These are phyloP conservation scores for Diplodia sapinea DNA, from an alignment of 2,329 filamentous ascomycete genomes.

Conservation along the genomic window DNA sequence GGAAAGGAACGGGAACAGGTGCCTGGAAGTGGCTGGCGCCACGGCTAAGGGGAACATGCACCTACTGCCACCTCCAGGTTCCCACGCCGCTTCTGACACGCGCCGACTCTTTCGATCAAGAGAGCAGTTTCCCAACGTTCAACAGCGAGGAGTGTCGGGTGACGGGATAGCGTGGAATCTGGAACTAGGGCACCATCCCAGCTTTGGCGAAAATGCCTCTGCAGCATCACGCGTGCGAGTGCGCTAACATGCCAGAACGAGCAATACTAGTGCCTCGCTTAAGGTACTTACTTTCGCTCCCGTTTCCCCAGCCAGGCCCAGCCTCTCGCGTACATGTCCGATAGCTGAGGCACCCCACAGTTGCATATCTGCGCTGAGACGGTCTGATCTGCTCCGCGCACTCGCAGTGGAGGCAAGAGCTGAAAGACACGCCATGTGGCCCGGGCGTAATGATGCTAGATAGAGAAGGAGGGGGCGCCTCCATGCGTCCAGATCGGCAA, in stretches of 20 bases:
- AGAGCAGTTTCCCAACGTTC: background rate
- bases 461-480: background rate
- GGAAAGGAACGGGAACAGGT: background rate
- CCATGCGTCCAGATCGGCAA: slow-evolving; percentile 2
- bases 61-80: background rate
- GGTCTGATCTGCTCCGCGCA: background rate
- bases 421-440: background rate
- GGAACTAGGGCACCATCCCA: background rate
- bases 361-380: background rate
- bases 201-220: background rate
- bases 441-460: background rate
- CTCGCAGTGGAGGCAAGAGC: background rate
- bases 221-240: background rate
- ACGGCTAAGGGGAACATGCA: background rate
- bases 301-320: slow-evolving; percentile 12
- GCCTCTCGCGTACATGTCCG: slow-evolving; percentile 19
- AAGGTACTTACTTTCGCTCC: background rate
- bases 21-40: background rate
- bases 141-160: background rate
- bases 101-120: background rate
- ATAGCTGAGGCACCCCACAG: background rate
- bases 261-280: slow-evolving; percentile 3
- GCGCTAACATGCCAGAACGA: background rate
- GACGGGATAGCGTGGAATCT: background rate
- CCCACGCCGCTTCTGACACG: background rate